A percentile compares a stretch with the other conserved stretches of the same genome.
These are phyloP conservation scores for Torulaspora pretoriensis DNA, from an alignment of 1,139 yeast genomes.

Conservation along the genomic window DNA sequence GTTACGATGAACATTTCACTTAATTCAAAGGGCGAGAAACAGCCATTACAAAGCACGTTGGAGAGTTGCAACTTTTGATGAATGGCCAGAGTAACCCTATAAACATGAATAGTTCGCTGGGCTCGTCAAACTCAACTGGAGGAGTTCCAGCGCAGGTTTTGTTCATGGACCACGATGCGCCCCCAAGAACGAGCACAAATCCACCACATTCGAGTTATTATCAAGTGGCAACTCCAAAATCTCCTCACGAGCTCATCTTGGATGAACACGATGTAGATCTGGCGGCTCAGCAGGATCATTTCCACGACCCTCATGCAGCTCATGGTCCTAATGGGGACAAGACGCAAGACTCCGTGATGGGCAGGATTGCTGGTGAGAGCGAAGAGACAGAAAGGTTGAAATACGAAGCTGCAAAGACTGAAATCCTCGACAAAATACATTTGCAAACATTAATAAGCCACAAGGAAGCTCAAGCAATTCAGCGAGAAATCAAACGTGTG, in stretches of 20 bases:
- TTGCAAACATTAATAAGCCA: slow-evolving; percentile 68
- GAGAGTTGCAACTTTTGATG: slow-evolving; percentile 2
- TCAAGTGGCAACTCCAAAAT: slow-evolving; percentile 43
- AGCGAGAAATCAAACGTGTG: slow-evolving; percentile 60
- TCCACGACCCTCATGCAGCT: slow-evolving; percentile 14
- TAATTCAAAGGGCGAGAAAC: neutral
- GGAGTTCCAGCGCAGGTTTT: slow-evolving; percentile 21
- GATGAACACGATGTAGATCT: slow-evolving; percentile 18
- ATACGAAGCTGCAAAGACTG: slow-evolving; percentile 33
- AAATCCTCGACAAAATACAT: slow-evolving; percentile 47
- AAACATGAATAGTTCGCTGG: slow-evolving; percentile 6
- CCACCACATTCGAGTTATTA: slow-evolving; percentile 22
- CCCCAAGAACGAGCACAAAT: slow-evolving; percentile 13
- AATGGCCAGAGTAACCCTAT: slow-evolving; percentile 6
- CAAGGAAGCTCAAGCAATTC: slow-evolving; percentile 55
- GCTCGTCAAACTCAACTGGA: slow-evolving; percentile 2
- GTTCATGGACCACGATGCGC: slow-evolving; percentile 25
- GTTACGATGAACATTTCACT: neutral
- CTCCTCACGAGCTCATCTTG: slow-evolving; percentile 37
- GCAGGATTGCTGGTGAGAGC: slow-evolving; percentile 21
- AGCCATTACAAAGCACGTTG: neutral
- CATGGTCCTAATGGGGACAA: slow-evolving; percentile 16
- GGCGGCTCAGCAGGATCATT: slow-evolving; percentile 17
- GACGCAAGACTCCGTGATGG: slow-evolving; percentile 5
- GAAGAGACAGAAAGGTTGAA: slow-evolving; percentile 32